phyloP scores from a whole-genome alignment of 305 asterid species.

The Ilex paraguariensis region DNA sequence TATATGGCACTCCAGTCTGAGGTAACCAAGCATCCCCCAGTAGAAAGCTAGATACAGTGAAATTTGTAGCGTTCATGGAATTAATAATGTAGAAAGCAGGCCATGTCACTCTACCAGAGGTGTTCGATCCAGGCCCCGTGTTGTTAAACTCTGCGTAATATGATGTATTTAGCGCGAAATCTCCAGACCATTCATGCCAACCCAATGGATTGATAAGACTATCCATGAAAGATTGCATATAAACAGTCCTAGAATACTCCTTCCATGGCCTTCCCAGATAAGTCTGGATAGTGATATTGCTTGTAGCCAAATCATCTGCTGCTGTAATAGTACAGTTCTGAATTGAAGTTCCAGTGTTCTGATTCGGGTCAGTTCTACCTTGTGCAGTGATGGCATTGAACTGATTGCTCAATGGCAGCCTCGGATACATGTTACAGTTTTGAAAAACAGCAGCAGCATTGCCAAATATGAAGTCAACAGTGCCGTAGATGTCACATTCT shows the following conservation, averaged over 20 bases:
- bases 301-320: constrained; percentile 17
- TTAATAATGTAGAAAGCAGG: constrained; percentile 17
- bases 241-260: constrained; percentile 25
- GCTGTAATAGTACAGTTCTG: constrained; percentile 24
- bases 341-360: constrained; percentile 31
- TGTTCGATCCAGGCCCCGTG: constrained; percentile 30
- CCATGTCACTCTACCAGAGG: constrained; percentile 25
- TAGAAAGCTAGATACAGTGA: constrained; percentile 16
- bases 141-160: constrained; percentile 31
- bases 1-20: constrained; percentile 25
- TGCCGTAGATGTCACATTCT: constrained; percentile 35
- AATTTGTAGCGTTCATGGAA: constrained; percentile 17
- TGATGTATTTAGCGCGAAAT: constrained; percentile 29
- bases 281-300: constrained; percentile 11
- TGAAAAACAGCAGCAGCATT: constrained; percentile 31
- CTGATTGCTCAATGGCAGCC: constrained; percentile 22
- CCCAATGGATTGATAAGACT: constrained; percentile 15
- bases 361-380: constrained; percentile 17
- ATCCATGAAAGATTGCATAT: constrained; percentile 21
- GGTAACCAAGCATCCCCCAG: constrained; percentile 27
- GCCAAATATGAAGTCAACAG: constrained; percentile 37
- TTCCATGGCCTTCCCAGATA: constrained; percentile 40
- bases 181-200: constrained; percentile 29
- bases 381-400: constrained; percentile 21
- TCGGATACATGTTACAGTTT: constrained; percentile 28